Evolutionary conservation across 2,329 filamentous ascomycete species (phyloP), one percentile per base, ranked within the genome.

Genomic region (Pseudogymnoascus sp.): DNA sequence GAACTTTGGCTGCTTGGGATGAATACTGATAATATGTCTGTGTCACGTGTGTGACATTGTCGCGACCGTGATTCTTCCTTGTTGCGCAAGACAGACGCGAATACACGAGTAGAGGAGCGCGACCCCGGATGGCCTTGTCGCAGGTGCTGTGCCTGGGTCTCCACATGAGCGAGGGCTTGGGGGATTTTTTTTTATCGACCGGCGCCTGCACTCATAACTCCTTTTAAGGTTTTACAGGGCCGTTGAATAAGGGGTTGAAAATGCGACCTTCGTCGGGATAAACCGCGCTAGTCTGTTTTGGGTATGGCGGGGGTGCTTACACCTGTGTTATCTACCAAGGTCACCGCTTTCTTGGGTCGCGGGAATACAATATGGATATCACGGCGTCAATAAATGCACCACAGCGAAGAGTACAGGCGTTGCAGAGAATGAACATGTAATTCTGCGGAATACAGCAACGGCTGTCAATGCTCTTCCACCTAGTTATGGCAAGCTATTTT

Each of bases 61-160:
- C n/a, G 25, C 25, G 25, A 32, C 43, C 8, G 2, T 18, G 32
- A 18, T 7, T 11, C 8, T 16, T 54, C 25, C n/a, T n/a, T n/a
- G 25, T 32, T 54, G n/a, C 16, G 32, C 43, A 32, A 11, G 25
- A 54, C 43, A 54, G n/a, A n/a, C n/a, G 25, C n/a, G 43, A 54
- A 54, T 54, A 32, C 25, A 32, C 25, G 32, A 54, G 12, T 12
- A 54, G 25, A 54, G 43, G 25, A 54, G 43, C 43, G 30, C 25
- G 43, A 54, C 43, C 43, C n/a, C 43, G 25, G 32, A 54, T 54
- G 43, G 43, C 43, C 43, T 54, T 54, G 25, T 54, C 43, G 5
- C 43, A 54, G 25, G n/a, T 54, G 43, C 43, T 32, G 43, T 54
- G 43, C 5, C 43, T 30, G 9, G 25, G 43, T 54, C 43, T 54